phyloP scores from a whole-genome alignment of 2,329 filamentous ascomycete genomes.

The Beauveria scarabaeidicola region DNA sequence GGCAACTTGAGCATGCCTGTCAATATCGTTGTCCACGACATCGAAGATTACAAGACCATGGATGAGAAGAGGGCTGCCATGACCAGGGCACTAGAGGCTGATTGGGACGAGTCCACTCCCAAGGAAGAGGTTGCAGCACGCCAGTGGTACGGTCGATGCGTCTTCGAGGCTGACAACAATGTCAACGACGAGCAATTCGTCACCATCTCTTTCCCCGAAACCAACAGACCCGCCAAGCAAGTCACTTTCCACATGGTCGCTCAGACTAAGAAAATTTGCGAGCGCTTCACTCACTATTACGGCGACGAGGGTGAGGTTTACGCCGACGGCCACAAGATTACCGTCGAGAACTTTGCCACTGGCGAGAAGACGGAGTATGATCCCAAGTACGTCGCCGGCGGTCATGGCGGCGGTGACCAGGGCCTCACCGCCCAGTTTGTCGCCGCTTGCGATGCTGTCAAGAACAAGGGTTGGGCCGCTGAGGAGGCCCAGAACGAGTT shows the following conservation, averaged over 20 bases:
- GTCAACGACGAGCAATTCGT: slow-evolving; percentile 91
- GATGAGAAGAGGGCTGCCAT: slow-evolving; percentile 32
- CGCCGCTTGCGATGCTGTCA: slow-evolving; percentile 69
- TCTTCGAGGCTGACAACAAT: slow-evolving; percentile 87
- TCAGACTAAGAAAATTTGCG: slow-evolving; percentile 77
- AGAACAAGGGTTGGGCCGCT: slow-evolving; percentile 58
- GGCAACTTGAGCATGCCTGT: slow-evolving; percentile 74
- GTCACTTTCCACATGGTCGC: slow-evolving; percentile 93
- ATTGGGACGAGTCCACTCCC: slow-evolving; percentile 44
- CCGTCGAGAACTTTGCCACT: slow-evolving; percentile 51
- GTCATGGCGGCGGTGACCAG: slow-evolving; percentile 33
- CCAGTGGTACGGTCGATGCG: slow-evolving; percentile 89
- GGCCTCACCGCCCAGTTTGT: slow-evolving; percentile 75
- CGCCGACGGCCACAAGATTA: slow-evolving; percentile 73
- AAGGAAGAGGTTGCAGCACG: slow-evolving; percentile 38
- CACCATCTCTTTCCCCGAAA: slow-evolving; percentile 76
- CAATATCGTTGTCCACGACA: slow-evolving; percentile 82
- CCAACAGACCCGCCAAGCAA: slow-evolving; percentile 62
- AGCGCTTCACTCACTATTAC: slow-evolving; percentile 78
- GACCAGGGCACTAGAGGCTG: slow-evolving; percentile 37
- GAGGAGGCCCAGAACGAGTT: slow-evolving; percentile 63
- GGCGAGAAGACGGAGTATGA: slow-evolving; percentile 23
- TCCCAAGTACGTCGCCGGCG: slow-evolving; percentile 27
- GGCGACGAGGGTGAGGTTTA: slow-evolving; percentile 78
- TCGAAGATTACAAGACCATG: slow-evolving; percentile 61